Evolutionary conservation across 2,329 filamentous ascomycete genomes (phyloP).

Genomic region (Plectosphaerella cucumerina): DNA sequence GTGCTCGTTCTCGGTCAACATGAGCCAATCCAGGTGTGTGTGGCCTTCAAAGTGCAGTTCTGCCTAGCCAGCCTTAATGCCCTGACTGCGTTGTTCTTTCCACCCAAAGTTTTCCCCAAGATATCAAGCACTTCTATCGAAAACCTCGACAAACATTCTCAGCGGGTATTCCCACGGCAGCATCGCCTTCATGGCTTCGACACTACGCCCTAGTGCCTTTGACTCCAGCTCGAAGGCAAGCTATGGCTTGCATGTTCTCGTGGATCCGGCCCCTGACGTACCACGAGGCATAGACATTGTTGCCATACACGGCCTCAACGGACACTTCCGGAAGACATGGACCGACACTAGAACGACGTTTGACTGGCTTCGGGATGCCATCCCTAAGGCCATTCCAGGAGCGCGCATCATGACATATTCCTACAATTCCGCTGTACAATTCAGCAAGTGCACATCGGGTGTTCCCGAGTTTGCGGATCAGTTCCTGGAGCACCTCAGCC

Average conservation of each 20-base stretch:
- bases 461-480: not conserved
- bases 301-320: constrained; percentile 4
- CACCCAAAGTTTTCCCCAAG: too few relatives aligned
- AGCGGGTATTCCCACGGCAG: too few relatives aligned
- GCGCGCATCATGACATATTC: not conserved
- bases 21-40: too few relatives aligned
- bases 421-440: constrained; percentile 3
- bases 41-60: too few relatives aligned
- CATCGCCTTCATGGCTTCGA: too few relatives aligned
- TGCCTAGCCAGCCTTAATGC: too few relatives aligned
- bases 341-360: not conserved
- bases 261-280: not conserved
- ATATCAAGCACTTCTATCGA: too few relatives aligned
- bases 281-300: not conserved
- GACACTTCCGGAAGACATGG: constrained; percentile 4
- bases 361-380: not conserved
- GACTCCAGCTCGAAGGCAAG: too few relatives aligned
- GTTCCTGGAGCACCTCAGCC: not conserved
- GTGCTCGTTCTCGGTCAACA: too few relatives aligned
- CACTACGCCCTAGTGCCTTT: too few relatives aligned
- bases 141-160: too few relatives aligned
- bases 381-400: not conserved
- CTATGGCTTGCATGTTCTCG: constrained; percentile 1
- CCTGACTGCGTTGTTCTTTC: too few relatives aligned
- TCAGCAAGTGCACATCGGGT: constrained; percentile 6